Conservation (phyloP, 2,329 filamentous ascomycete species). For the Grosmannia clavigera region DNA sequence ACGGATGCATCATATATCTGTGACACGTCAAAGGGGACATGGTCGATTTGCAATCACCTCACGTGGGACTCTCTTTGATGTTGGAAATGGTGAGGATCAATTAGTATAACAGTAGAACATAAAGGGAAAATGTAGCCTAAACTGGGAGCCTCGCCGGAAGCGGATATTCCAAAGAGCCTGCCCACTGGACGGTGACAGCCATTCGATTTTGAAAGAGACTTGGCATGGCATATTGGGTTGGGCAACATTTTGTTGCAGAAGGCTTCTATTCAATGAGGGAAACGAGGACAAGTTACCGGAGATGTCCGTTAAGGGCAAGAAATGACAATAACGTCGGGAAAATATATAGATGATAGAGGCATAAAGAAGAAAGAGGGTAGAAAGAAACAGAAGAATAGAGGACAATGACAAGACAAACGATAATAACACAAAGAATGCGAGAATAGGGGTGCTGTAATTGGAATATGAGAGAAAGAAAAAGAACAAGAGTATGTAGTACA, state of each 20-base stretch:
- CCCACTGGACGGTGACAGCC: not conserved
- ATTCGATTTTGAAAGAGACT: too few relatives aligned
- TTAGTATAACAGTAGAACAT: not conserved
- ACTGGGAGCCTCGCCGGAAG: not conserved
- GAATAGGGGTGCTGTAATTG: too few relatives aligned
- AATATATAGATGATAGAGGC: not conserved
- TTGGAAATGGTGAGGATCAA: not conserved
- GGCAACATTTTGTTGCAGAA: not conserved
- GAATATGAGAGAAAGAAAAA: too few relatives aligned
- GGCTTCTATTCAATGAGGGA: too few relatives aligned
- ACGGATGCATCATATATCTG: not conserved
- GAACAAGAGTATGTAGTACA: too few relatives aligned
- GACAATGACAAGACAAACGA: not conserved
- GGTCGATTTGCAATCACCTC: not conserved
- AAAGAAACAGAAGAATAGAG: not conserved
- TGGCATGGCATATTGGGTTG: not conserved
- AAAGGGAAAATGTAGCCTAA: not conserved
- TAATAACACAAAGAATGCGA: not conserved
- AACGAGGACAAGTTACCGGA: not conserved
- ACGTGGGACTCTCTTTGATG: not conserved
- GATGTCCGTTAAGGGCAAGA: too few relatives aligned
- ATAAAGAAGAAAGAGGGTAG: not conserved
- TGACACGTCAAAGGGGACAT: not conserved
- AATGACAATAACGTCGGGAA: too few relatives aligned
- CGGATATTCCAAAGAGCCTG: not conserved